Evolutionary conservation across 2,329 filamentous ascomycete genomes (phyloP).

Genomic region (Aureobasidium sp.): DNA sequence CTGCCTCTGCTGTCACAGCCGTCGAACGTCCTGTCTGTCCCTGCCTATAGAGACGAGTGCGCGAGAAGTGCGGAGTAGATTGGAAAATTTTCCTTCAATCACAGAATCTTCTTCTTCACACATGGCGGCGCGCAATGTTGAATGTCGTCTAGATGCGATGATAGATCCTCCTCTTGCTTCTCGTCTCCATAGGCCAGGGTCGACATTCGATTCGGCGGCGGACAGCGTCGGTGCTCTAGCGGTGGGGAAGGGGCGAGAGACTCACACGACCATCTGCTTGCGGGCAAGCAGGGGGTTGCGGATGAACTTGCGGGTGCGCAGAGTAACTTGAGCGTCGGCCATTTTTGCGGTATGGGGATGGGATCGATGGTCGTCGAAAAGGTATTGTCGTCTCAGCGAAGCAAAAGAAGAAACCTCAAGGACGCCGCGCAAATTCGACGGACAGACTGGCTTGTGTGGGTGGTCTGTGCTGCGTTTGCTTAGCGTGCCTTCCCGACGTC

Average conservation of each 20-base stretch:
- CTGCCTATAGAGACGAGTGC: background rate
- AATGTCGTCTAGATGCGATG: background rate
- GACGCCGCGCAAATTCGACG: conserved; percentile 2
- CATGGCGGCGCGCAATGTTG: conserved; percentile 6
- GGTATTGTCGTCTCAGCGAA: conserved; percentile 10
- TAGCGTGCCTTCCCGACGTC: background rate
- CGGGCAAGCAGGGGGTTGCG: conserved; percentile 97
- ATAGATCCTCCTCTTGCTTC: background rate
- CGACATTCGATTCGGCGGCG: background rate
- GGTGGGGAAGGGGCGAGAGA: conserved; percentile 18
- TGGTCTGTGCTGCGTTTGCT: background rate
- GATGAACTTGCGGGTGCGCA: conserved; percentile 99
- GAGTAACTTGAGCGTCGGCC: conserved; percentile 63
- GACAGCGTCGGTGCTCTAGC: conserved; percentile 10
- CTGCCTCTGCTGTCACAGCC: background rate
- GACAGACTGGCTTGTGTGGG: background rate
- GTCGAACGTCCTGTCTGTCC: background rate
- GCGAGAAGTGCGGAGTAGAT: background rate
- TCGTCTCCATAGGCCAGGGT: conserved; percentile 4
- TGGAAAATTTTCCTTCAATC: background rate
- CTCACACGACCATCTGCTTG: conserved; percentile 98
- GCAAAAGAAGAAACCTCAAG: background rate
- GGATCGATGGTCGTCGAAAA: conserved; percentile 12
- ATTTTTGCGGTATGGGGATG: conserved; percentile 56
- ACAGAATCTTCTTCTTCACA: background rate